These are phyloP conservation scores for Neurospora sp. DNA, from an alignment of 495 filamentous ascomycete species.

Conservation along the genomic window DNA sequence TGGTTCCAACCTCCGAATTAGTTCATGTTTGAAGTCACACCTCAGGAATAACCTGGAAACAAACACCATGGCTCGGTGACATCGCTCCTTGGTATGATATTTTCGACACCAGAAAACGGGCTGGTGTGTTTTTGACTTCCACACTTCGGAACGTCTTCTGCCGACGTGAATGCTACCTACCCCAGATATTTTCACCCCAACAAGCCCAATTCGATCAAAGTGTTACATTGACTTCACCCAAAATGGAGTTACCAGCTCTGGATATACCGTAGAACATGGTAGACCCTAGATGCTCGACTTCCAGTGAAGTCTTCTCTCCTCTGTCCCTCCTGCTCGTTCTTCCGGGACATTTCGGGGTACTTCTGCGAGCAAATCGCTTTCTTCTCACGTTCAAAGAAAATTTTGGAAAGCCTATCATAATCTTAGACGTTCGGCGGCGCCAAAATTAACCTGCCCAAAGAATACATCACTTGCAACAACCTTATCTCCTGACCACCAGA, in stretches of 20 bases:
- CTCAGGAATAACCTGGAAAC: not conserved
- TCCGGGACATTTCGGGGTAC: not conserved
- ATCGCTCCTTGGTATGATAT: not conserved
- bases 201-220: not conserved
- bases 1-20: not conserved
- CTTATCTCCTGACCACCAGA: not conserved
- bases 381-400: not conserved
- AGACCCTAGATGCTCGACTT: not conserved
- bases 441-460: not conserved
- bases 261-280: not conserved
- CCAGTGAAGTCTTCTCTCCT: not conserved
- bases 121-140: not conserved
- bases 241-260: not conserved
- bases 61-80: not conserved
- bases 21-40: not conserved
- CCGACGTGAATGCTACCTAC: not conserved
- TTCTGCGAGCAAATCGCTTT: not conserved
- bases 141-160: not conserved
- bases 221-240: not conserved
- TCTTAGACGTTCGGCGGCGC: not conserved
- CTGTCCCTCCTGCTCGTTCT: not conserved
- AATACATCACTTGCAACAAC: not conserved
- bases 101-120: not conserved
- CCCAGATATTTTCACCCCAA: not conserved
- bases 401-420: not conserved